Base-by-base conservation (phyloP, 257 asterid genomes). In the Verbena officinalis region DNA sequence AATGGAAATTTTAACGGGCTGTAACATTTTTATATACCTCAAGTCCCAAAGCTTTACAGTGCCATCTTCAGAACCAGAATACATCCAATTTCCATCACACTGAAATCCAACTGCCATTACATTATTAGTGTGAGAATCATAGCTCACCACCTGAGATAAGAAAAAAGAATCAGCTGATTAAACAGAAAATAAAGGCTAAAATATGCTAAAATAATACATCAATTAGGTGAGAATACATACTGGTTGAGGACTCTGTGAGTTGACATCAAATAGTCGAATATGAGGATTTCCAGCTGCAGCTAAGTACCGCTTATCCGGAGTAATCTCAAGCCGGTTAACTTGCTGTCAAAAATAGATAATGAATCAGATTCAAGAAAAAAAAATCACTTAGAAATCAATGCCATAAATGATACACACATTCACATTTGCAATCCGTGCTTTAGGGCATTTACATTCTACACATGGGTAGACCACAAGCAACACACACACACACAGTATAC, bases 231-330 rank as follows among this genome's bases (percentile, higher is more conserved):
- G 14, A 60, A 46, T 54, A 69, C 68, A 45, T 86, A 93, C 99
- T 19, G 99, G 99, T 75, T 86, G 95, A 65, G 95, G 90, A 65
- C 86, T 90, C 73, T 72, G 86, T 45, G 95, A 78, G 69, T 90
- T 93, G 72, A 93, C 83, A 73, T 94, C 99, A 23, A 94, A 94
- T 23, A 94, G 76, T 67, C 97, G 91, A 67, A 94, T 90, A 67
- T 94, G 99, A 71, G 99, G 99, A 78, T 94, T 94, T 70, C 99
- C 99, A 10, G 99, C 99, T 57, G 96, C 99, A 78, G 99, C 97
- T 49, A 94, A 67, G 75, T 48, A 86, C 65, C 84, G 80, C 52
- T 94, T 94, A 78, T 94, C 95, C 14, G 96, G 99, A 17, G 97
- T 88, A 63, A 94, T 84, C 84, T 94, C 97, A 17, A 94, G 97